Evolutionary conservation across 108 stramenopile species (phyloP).

Genomic region (Conticribra weissflogii): DNA sequence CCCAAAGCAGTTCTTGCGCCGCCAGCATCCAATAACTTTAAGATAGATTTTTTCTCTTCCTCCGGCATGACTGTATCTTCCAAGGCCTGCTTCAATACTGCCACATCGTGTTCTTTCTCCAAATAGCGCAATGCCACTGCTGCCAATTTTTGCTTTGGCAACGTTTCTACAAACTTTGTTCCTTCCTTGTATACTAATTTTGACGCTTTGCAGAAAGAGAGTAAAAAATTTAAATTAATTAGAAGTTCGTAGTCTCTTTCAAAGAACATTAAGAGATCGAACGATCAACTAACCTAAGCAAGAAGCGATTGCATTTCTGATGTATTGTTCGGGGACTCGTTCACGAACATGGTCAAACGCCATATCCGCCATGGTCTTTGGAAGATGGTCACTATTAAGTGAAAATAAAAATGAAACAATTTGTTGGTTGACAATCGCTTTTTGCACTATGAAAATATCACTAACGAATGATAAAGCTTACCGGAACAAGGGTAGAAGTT

Average conservation of each 20-base stretch:
- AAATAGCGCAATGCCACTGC: constrained; percentile 77
- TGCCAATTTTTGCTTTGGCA: constrained; percentile 69
- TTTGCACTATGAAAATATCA: too few species aligned
- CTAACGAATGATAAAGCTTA: too few species aligned
- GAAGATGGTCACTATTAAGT: constrained; percentile 72
- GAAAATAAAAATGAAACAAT: constrained; percentile 19
- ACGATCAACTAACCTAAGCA: constrained; percentile 55
- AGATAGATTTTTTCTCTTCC: constrained; percentile 68
- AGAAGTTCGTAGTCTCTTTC: too few species aligned
- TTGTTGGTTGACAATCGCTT: background rate
- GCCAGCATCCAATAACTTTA: constrained; percentile 79
- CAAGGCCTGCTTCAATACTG: constrained; percentile 58
- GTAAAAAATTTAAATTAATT: background rate
- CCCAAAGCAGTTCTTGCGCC: constrained; percentile 82
- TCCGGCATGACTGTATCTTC: constrained; percentile 61
- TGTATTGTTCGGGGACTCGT: constrained; percentile 91
- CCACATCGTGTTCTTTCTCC: constrained; percentile 82
- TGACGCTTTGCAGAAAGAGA: constrained; percentile 55
- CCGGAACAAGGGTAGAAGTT: constrained; percentile 77
- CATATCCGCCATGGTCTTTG: constrained; percentile 87
- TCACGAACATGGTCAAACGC: constrained; percentile 80
- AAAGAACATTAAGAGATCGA: too few species aligned
- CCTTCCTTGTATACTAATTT: constrained; percentile 98
- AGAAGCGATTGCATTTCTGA: constrained; percentile 91
- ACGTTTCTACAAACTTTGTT: constrained; percentile 87